Evolutionary conservation across 2,329 filamentous ascomycete species (phyloP).

Genomic region (Gnomoniopsis sp.): DNA sequence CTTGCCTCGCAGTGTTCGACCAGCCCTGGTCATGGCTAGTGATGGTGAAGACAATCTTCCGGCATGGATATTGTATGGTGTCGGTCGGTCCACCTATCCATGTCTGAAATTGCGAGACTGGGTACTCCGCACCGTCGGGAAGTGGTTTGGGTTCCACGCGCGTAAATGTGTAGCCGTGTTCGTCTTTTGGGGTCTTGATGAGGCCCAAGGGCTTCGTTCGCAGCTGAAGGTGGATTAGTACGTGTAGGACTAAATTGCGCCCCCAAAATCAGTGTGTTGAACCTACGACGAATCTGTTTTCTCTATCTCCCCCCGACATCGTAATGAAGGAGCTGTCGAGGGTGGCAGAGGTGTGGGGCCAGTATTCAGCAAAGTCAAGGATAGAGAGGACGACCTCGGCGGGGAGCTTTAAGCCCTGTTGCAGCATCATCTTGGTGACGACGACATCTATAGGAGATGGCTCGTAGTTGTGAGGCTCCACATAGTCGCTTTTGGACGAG

Average conservation of each 20-base stretch:
- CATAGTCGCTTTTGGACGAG: not conserved
- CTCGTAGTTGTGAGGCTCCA: conserved; percentile 16
- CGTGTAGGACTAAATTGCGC: not conserved
- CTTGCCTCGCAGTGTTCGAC: conserved; percentile 18
- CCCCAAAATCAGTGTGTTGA: not conserved
- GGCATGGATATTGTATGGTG: conserved; percentile 45
- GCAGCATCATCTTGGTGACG: conserved; percentile 46
- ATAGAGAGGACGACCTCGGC: conserved; percentile 53
- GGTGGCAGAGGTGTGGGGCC: conserved; percentile 46
- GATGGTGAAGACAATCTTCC: conserved; percentile 60
- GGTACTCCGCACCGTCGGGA: conserved; percentile 25
- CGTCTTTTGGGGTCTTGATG: conserved; percentile 24
- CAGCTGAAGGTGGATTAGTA: conserved; percentile 27
- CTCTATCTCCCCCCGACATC: conserved; percentile 12
- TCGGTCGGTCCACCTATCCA: conserved; percentile 39
- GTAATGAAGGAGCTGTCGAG: conserved; percentile 18
- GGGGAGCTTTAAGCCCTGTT: conserved; percentile 42
- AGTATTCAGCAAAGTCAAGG: conserved; percentile 60
- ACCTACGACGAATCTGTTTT: conserved; percentile 41
- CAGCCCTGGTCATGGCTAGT: conserved; percentile 58
- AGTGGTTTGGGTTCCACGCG: conserved; percentile 14
- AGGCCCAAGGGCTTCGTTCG: conserved; percentile 40
- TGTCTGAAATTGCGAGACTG: conserved; percentile 29
- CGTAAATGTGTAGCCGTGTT: conserved; percentile 20
- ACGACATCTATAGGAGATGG: conserved; percentile 47